Conservation (phyloP, 176 grass and related monocot species). For the Eremochloa ophiuroides region DNA sequence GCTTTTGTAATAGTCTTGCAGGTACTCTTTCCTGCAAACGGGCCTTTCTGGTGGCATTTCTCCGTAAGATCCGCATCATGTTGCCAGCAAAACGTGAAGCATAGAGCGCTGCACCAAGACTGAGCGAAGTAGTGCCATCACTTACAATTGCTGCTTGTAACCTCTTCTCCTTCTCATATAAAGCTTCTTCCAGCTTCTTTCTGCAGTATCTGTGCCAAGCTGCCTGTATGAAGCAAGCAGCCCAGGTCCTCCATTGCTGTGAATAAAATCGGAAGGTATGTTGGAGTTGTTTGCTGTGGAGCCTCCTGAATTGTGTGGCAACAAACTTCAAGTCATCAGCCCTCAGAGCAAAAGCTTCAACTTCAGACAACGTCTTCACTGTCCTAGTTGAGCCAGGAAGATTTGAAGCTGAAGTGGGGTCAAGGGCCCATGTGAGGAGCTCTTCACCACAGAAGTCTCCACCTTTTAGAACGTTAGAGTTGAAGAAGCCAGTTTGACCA, state of each 20-base stretch:
- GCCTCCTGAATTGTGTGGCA: conserved; percentile 61
- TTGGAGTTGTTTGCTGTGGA: conserved; percentile 76
- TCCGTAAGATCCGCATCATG: conserved; percentile 60
- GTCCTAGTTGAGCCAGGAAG: conserved; percentile 83
- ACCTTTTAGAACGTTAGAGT: conserved; percentile 58
- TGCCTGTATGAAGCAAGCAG: conserved; percentile 81
- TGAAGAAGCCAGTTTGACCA: conserved; percentile 68
- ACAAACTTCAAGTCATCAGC: conserved; percentile 72
- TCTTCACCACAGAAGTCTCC: conserved; percentile 93
- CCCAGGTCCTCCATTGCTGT: conserved; percentile 86
- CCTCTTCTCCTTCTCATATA: conserved; percentile 66
- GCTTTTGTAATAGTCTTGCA: conserved; percentile 70
- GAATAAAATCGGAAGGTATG: conserved; percentile 78
- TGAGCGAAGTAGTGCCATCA: conserved; percentile 43
- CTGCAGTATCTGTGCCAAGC: conserved; percentile 71
- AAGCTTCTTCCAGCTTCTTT: conserved; percentile 69
- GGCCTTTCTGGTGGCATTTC: conserved; percentile 59
- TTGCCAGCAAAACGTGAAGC: conserved; percentile 80
- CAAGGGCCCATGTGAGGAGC: conserved; percentile 95
- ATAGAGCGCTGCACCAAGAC: conserved; percentile 63
- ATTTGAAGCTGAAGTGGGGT: conserved; percentile 44
- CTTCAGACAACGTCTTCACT: conserved; percentile 60
- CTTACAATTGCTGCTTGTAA: conserved; percentile 57
- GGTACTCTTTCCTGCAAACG: conserved; percentile 70
- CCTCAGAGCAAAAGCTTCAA: conserved; percentile 71